Evolutionary conservation across 352 stramenopile genomes (phyloP), one percentile per base, ranked within the genome.

Genomic region (Phytophthora constricta): DNA sequence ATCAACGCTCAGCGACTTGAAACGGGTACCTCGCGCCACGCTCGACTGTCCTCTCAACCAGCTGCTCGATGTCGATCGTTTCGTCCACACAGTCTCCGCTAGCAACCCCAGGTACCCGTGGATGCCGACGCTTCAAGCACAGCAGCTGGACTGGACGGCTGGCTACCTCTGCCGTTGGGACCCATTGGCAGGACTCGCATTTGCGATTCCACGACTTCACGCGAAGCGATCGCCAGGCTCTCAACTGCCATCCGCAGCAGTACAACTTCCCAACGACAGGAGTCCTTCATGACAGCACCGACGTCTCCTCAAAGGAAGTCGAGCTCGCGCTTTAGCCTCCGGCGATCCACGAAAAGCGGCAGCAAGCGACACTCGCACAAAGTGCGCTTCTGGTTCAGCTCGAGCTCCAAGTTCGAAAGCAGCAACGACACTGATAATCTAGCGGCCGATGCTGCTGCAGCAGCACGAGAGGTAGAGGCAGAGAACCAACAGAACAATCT

Each of bases 381-480:
- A 19, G 43, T 68, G 26, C 68, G 68, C 14, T 76, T 54, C 53
- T 76, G 68, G 68, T 76, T 76, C 56, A 65, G 57, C 9, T 72
- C 51, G 5, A 69, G 47, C 42, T 37, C 53, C 9, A 65, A 61
- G 37, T 10, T 37, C 28, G 25, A 34, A 2, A 28, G 16, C 17
- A 16, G 19, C 34, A 31, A 22, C 19, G 22, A 41, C 7, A 20
- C 19, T 28, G 39, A 50, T 7, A 41, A 62, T 22, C 41, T 74
- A 7, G 47, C 19, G 16, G 47, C 28, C 4, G 66, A 70, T n/a
- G 61, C 66, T 0, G 51, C 19, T 1, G 50, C 62, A 25, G 57
- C 57, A 59, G 62, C 56, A 22, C 55, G 16, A 43, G 62, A 60
- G 14, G 26, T 64, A 13, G 68, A 72, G 7, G 27, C 53, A 4